phyloP scores from a whole-genome alignment of 805 yeast genomes.

The Ogataea methylovora region DNA sequence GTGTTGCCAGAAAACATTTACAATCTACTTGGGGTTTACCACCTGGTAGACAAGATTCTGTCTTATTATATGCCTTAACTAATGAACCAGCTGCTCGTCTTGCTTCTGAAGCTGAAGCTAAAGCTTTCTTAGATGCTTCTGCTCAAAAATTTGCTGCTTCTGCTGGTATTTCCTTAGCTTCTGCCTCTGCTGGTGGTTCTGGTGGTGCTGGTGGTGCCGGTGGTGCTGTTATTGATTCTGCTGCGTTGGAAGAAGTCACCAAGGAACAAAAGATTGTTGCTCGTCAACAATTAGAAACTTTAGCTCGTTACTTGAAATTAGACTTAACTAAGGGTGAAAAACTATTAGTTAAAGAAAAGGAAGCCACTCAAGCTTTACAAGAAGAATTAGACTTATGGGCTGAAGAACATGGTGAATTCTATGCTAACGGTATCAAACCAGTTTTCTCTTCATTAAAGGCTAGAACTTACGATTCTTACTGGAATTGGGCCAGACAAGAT shows the following conservation, averaged over 20 bases:
- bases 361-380: constrained; percentile 77
- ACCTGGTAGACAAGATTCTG: constrained; percentile 90
- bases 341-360: constrained; percentile 74
- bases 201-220: constrained; percentile 54
- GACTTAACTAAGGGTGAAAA: constrained; percentile 90
- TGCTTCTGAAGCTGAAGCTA: constrained; percentile 82
- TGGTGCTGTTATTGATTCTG: constrained; percentile 88
- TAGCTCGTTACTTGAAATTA: constrained; percentile 90
- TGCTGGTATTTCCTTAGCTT: constrained; percentile 69
- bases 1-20: constrained; percentile 86
- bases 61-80: constrained; percentile 73
- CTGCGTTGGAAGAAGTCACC: constrained; percentile 81
- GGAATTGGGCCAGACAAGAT: constrained; percentile 99
- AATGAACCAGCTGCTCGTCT: constrained; percentile 89
- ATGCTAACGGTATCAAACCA: constrained; percentile 87
- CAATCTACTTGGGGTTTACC: constrained; percentile 91
- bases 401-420: constrained; percentile 86
- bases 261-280: constrained; percentile 66
- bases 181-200: constrained; percentile 53
- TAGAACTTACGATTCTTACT: constrained; percentile 92
- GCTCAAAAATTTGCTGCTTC: constrained; percentile 81
- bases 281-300: constrained; percentile 78
- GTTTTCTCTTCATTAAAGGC: constrained; percentile 89
- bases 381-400: constrained; percentile 87
- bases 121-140: constrained; percentile 73